A percentile compares a stretch with the other conserved stretches of the same genome.
Evolutionary conservation across 345 rosid genomes (phyloP).

Genomic region (Bruguiera gymnorhiza): DNA sequence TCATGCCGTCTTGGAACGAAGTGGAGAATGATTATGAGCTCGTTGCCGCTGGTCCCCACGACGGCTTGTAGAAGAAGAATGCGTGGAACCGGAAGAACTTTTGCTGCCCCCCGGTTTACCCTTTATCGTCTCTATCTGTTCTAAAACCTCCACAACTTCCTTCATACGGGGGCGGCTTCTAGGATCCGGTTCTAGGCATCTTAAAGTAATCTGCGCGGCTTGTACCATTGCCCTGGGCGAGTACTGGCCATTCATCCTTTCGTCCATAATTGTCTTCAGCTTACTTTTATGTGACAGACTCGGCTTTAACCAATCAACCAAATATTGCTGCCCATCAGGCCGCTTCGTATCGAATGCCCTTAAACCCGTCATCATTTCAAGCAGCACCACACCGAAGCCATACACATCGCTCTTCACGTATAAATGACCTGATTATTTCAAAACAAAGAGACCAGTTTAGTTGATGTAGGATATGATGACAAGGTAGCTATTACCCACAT

Average conservation of each 20-base stretch:
- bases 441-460: too few species aligned
- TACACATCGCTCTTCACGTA: slow-evolving; percentile 73
- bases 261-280: slow-evolving; percentile 41
- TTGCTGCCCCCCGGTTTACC: slow-evolving; percentile 21
- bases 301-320: slow-evolving; percentile 59
- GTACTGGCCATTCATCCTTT: slow-evolving; percentile 49
- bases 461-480: too few species aligned
- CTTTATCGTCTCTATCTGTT: slow-evolving; percentile 40
- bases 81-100: slow-evolving; percentile 12
- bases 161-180: slow-evolving; percentile 54
- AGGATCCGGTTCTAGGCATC: slow-evolving; percentile 47
- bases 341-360: slow-evolving; percentile 44
- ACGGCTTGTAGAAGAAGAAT: slow-evolving; percentile 6
- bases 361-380: slow-evolving; percentile 54
- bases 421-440: slow-evolving; percentile 41
- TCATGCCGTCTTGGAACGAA: neutral
- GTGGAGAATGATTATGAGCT: slow-evolving; percentile 5
- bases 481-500: too few species aligned
- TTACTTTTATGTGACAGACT: slow-evolving; percentile 37
- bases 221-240: slow-evolving; percentile 43
- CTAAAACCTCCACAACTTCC: slow-evolving; percentile 52
- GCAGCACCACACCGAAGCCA: slow-evolving; percentile 64
- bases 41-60: slow-evolving; percentile 16
- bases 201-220: slow-evolving; percentile 41
- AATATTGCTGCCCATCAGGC: slow-evolving; percentile 38